Evolutionary conservation across 345 rosid species (phyloP), one percentile per base, ranked within the genome.

Genomic region (Lepidium aucheri): DNA sequence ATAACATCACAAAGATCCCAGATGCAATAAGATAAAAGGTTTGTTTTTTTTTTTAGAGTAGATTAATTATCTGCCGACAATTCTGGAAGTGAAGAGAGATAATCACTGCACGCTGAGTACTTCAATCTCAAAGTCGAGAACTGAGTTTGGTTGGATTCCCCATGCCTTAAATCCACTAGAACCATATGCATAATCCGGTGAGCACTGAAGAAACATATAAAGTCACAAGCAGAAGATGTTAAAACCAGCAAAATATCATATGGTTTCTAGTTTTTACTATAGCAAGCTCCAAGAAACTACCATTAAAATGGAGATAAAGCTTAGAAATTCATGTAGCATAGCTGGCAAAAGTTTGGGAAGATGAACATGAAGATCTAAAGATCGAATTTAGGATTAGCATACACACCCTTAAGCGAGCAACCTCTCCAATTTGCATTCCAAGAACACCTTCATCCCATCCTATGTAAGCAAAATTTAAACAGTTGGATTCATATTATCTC

Each of bases 371-470:
- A 49, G 13, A 51, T 62, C 5, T 17, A 24, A 53, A 20, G 53
- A 28, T 41, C 7, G 32, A 39, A 38, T 64, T 8, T 11, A 18
- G 32, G 32, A 28, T 1, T 1, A 6, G n/a, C 57, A 41, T 32
- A 41, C 67, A 77, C 84, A 93, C 98, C 98, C 82, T 79, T 38
- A 90, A 82, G 54, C 92, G 96, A 79, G 98, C 97, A 59, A 79
- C 79, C 74, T 93, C 98, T 76, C 97, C 98, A 43, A 88, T 66
- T 76, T 90, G 96, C 98, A 93, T 93, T 65, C 88, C 97, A 75
- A 86, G 7, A 65, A 93, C 98, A 54, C 98, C 98, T 85, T 90
- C 98, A 84, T 93, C 98, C 97, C 97, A 90, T 76, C 98, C 98
- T 93, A 73, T n/a, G n/a, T 69, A 83, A 17, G 41, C 35, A 35